Evolutionary conservation across 768 basidiomycete species (phyloP).

Genomic region (Boletus rubescentipes): DNA sequence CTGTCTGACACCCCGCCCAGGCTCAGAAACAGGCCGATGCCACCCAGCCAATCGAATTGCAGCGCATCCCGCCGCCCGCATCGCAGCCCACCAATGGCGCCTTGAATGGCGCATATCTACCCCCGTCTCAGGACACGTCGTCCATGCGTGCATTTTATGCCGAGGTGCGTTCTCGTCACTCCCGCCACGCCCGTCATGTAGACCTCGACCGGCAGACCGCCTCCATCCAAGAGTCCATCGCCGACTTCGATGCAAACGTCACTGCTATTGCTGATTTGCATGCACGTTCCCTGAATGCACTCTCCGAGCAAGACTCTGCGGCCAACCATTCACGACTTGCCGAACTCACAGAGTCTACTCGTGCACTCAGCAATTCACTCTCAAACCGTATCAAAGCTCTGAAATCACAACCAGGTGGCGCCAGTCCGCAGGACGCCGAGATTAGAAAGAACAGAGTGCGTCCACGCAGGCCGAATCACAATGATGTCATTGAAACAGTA

Average conservation of each 20-base stretch:
- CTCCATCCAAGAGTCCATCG: conserved; percentile 47
- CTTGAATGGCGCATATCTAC: conserved; percentile 3
- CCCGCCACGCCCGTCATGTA: neutral
- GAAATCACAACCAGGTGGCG: conserved; percentile 38
- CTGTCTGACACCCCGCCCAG: conserved; percentile 38
- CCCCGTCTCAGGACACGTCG: conserved; percentile 15
- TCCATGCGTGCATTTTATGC: conserved; percentile 35
- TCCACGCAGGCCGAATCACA: neutral
- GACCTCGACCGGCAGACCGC: conserved; percentile 37
- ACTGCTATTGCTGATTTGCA: conserved; percentile 48
- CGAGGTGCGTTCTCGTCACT: conserved; percentile 20
- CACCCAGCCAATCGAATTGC: conserved; percentile 27
- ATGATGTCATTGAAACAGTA: neutral
- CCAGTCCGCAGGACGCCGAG: conserved; percentile 42
- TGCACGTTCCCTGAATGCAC: conserved; percentile 48
- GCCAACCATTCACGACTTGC: conserved; percentile 49
- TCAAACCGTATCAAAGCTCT: conserved; percentile 61
- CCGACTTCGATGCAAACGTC: conserved; percentile 46
- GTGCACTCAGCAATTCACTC: conserved; percentile 53
- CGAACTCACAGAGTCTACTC: conserved; percentile 58
- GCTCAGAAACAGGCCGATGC: conserved; percentile 50
- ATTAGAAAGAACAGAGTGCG: conserved; percentile 41
- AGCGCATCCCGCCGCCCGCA: conserved; percentile 14
- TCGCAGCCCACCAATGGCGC: conserved; percentile 1
- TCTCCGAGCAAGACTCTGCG: conserved; percentile 44